These are phyloP conservation scores for Mucuna pruriens DNA, from an alignment of 306 rosid species.

Conservation along the genomic window DNA sequence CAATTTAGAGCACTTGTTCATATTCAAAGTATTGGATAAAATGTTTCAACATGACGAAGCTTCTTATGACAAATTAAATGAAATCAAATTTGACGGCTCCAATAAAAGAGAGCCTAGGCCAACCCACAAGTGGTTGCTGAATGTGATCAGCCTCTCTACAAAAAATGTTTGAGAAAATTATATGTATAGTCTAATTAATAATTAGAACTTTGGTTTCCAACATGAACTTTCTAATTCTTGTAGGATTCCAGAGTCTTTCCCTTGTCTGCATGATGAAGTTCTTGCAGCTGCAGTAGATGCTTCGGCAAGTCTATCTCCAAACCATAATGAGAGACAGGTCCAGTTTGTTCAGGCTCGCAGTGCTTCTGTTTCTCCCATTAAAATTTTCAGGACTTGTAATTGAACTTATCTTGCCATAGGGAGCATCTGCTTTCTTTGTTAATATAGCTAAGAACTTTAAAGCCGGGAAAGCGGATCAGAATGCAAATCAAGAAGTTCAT, in stretches of 20 bases:
- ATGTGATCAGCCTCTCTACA: conserved; percentile 23
- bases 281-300: conserved; percentile 70
- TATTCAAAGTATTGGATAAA: conserved; percentile 8
- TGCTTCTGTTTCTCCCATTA: conserved; percentile 32
- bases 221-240: conserved; percentile 28
- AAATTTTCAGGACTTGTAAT: conserved; percentile 7
- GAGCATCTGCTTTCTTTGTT: conserved; percentile 48
- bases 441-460: conserved; percentile 56
- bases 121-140: conserved; percentile 30
- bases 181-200: neutral
- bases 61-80: conserved; percentile 10
- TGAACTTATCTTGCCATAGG: conserved; percentile 57
- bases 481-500: conserved; percentile 42
- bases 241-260: conserved; percentile 73
- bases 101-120: conserved; percentile 5
- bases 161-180: neutral
- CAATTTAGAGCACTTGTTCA: conserved; percentile 4
- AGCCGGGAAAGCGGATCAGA: conserved; percentile 43
- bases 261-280: conserved; percentile 81
- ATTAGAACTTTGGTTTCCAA: conserved; percentile 23
- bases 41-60: neutral
- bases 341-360: conserved; percentile 40
- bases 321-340: conserved; percentile 66
- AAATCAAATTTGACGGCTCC: conserved; percentile 24
- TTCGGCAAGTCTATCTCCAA: conserved; percentile 47